A percentile compares a stretch with the other conserved stretches of the same genome.
Evolutionary conservation across 805 yeast genomes (phyloP).

Genomic region (Yamadazyma insecticola): DNA sequence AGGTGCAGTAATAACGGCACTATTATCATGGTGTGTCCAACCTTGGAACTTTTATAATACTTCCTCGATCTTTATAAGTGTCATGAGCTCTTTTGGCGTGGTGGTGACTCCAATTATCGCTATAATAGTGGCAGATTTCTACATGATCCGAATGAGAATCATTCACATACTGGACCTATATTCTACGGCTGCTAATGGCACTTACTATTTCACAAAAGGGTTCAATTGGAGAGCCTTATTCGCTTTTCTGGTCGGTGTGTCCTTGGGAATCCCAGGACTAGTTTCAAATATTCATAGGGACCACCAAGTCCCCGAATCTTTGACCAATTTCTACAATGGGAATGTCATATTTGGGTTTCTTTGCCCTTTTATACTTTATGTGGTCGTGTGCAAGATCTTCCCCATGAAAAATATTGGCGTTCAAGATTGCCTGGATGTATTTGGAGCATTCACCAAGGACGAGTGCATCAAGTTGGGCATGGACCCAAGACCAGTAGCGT

Average conservation of each 20-base stretch:
- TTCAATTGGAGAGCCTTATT: conserved; percentile 38
- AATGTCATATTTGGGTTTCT: conserved; percentile 11
- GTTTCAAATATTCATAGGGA: conserved; percentile 22
- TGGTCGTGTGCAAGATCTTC: conserved; percentile 15
- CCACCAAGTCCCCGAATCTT: conserved; percentile 6
- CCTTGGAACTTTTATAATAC: conserved; percentile 18
- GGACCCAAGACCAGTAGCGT: conserved; percentile 3
- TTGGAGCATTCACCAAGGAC: conserved; percentile 31
- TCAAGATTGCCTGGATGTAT: conserved; percentile 38
- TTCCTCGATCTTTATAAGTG: conserved; percentile 13
- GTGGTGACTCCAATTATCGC: conserved; percentile 16
- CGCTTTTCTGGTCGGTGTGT: conserved; percentile 36
- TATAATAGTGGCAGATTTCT: conserved; percentile 33
- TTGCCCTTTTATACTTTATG: conserved; percentile 21
- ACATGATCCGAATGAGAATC: conserved; percentile 31
- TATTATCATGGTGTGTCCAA: conserved; percentile 18
- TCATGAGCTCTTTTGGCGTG: conserved; percentile 16
- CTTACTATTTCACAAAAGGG: conserved; percentile 42
- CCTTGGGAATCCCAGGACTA: conserved; percentile 50
- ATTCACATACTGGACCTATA: conserved; percentile 39
- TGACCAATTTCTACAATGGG: conserved; percentile 13
- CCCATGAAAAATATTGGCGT: conserved; percentile 30
- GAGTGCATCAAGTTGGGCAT: conserved; percentile 24
- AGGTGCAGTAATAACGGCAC: conserved; percentile 32
- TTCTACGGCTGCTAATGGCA: conserved; percentile 23